Evolutionary conservation across 2,329 filamentous ascomycete genomes (phyloP).

Genomic region (Claviceps capensis): DNA sequence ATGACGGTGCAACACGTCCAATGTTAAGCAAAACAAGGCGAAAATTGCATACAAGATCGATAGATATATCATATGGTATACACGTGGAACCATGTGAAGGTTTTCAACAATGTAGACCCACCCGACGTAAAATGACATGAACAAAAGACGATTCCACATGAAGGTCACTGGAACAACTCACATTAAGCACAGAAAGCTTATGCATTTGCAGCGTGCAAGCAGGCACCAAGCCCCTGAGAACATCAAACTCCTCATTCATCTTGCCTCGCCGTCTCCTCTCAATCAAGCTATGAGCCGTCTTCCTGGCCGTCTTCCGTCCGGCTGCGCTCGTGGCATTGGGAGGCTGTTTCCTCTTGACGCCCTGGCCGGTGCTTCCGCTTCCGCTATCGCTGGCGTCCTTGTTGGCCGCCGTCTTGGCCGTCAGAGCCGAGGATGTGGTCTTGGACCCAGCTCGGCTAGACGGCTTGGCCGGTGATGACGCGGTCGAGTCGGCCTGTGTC

Average conservation of each 20-base stretch:
- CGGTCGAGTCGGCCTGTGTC: slow-evolving; percentile 23
- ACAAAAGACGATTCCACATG: background rate
- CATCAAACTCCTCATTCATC: slow-evolving; percentile 97
- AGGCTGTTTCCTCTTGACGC: slow-evolving; percentile 70
- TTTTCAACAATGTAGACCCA: too few relatives aligned
- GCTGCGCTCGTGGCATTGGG: slow-evolving; percentile 64
- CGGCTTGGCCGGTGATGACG: slow-evolving; percentile 13
- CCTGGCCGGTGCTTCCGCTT: background rate
- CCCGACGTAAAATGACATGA: background rate
- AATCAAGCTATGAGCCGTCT: slow-evolving; percentile 92
- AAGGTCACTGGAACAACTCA: slow-evolving; percentile 25
- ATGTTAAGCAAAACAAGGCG: too few relatives aligned
- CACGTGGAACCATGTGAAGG: too few relatives aligned
- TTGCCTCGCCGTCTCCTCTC: slow-evolving; percentile 81
- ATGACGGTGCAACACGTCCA: too few relatives aligned
- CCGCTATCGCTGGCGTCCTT: slow-evolving; percentile 5
- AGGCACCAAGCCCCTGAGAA: slow-evolving; percentile 89
- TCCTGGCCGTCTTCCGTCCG: slow-evolving; percentile 86
- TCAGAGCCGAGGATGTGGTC: slow-evolving; percentile 5
- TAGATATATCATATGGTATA: too few relatives aligned
- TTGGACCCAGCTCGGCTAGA: slow-evolving; percentile 12
- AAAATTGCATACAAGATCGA: too few relatives aligned
- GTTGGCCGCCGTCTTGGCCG: slow-evolving; percentile 9
- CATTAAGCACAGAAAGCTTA: slow-evolving; percentile 89
- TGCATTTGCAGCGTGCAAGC: slow-evolving; percentile 97